Evolutionary conservation across 2,329 filamentous ascomycete species (phyloP).

Genomic region (Cladosporium oxysporum): DNA sequence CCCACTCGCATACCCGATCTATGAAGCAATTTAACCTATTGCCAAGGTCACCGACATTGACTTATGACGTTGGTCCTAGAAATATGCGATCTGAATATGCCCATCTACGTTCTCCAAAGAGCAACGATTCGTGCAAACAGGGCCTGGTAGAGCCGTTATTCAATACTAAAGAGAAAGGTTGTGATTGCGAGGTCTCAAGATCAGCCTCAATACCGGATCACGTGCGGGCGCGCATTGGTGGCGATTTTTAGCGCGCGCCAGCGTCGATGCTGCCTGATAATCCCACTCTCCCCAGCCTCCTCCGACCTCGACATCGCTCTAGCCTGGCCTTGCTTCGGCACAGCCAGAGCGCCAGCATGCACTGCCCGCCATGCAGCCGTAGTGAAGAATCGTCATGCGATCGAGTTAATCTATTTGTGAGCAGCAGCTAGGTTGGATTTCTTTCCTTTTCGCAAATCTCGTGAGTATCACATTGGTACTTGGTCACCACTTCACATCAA

Average conservation of each 20-base stretch:
- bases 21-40: not conserved
- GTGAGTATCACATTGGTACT: not conserved
- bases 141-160: not conserved
- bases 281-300: conserved; percentile 14
- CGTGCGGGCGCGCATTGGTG: conserved; percentile 2
- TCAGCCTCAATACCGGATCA: not conserved
- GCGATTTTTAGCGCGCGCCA: conserved; percentile 5
- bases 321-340: conserved; percentile 22
- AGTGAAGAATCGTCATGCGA: conserved; percentile 11
- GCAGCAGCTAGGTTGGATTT: conserved; percentile 3
- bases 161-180: not conserved
- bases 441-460: not conserved
- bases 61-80: not conserved
- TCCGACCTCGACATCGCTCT: conserved; percentile 16
- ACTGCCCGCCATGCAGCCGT: conserved; percentile 11
- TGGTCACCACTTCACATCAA: not conserved
- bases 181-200: not conserved
- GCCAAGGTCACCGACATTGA: not conserved
- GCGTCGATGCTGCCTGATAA: conserved; percentile 6
- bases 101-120: not conserved
- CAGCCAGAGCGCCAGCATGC: conserved; percentile 14
- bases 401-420: conserved; percentile 1
- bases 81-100: not conserved
- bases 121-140: not conserved
- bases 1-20: not conserved